These are phyloP conservation scores for Vanrija pseudolonga DNA, from an alignment of 1,284 basidiomycete species.

Conservation along the genomic window DNA sequence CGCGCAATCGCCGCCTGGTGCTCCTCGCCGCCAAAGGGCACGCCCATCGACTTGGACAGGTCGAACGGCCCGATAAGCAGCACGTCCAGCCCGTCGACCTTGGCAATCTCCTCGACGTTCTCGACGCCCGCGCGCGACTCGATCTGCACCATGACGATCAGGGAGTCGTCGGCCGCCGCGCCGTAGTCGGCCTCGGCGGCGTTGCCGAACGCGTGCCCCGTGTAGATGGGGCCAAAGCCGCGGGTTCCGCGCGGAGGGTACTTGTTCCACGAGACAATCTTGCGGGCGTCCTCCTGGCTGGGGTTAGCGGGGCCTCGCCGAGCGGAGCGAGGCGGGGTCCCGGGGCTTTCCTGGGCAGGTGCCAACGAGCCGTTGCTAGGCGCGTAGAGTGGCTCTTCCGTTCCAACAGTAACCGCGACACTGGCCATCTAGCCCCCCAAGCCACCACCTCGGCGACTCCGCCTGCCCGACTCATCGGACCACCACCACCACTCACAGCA, in stretches of 20 bases:
- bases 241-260: constrained; percentile 25
- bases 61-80: constrained; percentile 65
- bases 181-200: constrained; percentile 54
- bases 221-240: constrained; percentile 25
- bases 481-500: constrained; percentile 13
- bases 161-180: constrained; percentile 55
- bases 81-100: constrained; percentile 61
- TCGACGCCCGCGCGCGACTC: constrained; percentile 60
- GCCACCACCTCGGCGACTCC: neutral
- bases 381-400: too few species aligned
- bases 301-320: too few species aligned
- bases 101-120: constrained; percentile 61
- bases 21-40: constrained; percentile 24
- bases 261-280: constrained; percentile 21
- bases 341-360: too few species aligned
- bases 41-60: constrained; percentile 51
- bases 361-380: too few species aligned
- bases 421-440: too few species aligned
- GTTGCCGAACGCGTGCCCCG: constrained; percentile 14
- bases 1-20: constrained; percentile 59
- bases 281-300: constrained; percentile 18
- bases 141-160: constrained; percentile 63
- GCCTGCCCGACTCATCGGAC: neutral
- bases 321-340: neutral
- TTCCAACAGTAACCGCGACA: too few species aligned